These are phyloP conservation scores for Schrenkiella parvula DNA, from an alignment of 345 rosid genomes.

Conservation along the genomic window DNA sequence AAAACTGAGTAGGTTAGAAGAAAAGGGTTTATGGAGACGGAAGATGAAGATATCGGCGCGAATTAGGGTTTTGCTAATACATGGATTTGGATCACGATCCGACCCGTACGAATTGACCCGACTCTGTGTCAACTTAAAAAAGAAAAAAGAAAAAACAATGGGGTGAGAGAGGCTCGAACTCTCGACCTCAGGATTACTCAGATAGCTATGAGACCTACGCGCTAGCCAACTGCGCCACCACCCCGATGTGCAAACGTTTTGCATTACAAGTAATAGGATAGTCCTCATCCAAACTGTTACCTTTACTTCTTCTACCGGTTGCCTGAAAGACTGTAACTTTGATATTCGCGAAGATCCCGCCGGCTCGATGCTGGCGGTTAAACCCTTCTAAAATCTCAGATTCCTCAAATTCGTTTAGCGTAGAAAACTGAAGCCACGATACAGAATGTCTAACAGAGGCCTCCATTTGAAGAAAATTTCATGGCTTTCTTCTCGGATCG, in stretches of 20 bases:
- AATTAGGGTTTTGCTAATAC: slow-evolving; percentile 31
- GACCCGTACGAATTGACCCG: neutral
- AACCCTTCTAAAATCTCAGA: slow-evolving; percentile 14
- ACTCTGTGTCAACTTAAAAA: neutral
- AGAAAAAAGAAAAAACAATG: neutral
- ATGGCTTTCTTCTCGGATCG: slow-evolving; percentile 39
- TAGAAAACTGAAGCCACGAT: neutral
- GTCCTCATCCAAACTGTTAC: too few species aligned
- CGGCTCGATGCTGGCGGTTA: slow-evolving; percentile 23
- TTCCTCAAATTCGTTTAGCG: neutral
- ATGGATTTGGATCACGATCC: slow-evolving; percentile 6
- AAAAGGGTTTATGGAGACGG: slow-evolving; percentile 4
- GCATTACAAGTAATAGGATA: too few species aligned
- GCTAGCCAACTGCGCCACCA: slow-evolving; percentile 95
- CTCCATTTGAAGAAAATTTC: slow-evolving; percentile 38
- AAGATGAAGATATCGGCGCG: neutral
- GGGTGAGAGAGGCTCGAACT: slow-evolving; percentile 87
- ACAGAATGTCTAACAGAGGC: slow-evolving; percentile 39
- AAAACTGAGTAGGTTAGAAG: neutral
- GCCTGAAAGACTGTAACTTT: slow-evolving; percentile 19
- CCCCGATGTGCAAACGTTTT: slow-evolving; percentile 27
- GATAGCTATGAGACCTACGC: slow-evolving; percentile 78
- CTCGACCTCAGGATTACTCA: slow-evolving; percentile 84
- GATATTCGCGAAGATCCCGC: slow-evolving; percentile 4
- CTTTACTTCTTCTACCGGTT: neutral